phyloP scores from a whole-genome alignment of 2,329 filamentous ascomycete genomes.

The Shiraia sp. region DNA sequence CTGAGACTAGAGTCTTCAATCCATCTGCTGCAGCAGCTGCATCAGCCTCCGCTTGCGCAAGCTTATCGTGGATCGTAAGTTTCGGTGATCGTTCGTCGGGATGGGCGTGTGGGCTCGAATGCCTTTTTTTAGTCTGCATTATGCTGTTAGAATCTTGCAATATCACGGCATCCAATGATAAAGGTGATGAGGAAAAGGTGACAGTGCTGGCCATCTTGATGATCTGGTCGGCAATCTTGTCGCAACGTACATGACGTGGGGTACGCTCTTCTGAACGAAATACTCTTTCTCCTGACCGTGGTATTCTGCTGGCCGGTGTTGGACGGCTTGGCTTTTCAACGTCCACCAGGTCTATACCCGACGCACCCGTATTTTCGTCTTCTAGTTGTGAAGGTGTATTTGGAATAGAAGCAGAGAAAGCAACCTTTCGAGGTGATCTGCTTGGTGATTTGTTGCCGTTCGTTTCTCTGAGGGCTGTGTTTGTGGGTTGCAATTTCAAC shows the following conservation, averaged over 20 bases:
- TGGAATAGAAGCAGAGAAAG: conserved; percentile 42
- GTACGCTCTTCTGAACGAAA: conserved; percentile 34
- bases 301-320: conserved; percentile 19
- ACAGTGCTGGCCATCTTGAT: conserved; percentile 31
- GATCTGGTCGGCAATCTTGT: conserved; percentile 28
- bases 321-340: conserved; percentile 19
- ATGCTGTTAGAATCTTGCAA: conserved; percentile 31
- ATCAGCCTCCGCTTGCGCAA: conserved; percentile 48
- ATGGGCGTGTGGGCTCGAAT: conserved; percentile 43
- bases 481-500: conserved; percentile 36
- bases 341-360: conserved; percentile 32
- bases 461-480: conserved; percentile 39
- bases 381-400: conserved; percentile 37
- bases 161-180: conserved; percentile 5
- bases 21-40: conserved; percentile 42
- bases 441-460: conserved; percentile 41
- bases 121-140: conserved; percentile 42
- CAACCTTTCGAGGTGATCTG: conserved; percentile 46
- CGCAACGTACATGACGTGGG: conserved; percentile 44
- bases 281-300: conserved; percentile 21
- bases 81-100: conserved; percentile 45
- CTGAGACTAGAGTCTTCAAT: conserved; percentile 11
- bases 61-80: conserved; percentile 53
- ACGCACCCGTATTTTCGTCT: conserved; percentile 39
- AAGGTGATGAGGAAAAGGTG: conserved; percentile 28